Percentiles rank a stretch among this genome's conserved stretches.
These are phyloP conservation scores for Zostera marina DNA, from an alignment of 116 monocot genomes.

Conservation along the genomic window DNA sequence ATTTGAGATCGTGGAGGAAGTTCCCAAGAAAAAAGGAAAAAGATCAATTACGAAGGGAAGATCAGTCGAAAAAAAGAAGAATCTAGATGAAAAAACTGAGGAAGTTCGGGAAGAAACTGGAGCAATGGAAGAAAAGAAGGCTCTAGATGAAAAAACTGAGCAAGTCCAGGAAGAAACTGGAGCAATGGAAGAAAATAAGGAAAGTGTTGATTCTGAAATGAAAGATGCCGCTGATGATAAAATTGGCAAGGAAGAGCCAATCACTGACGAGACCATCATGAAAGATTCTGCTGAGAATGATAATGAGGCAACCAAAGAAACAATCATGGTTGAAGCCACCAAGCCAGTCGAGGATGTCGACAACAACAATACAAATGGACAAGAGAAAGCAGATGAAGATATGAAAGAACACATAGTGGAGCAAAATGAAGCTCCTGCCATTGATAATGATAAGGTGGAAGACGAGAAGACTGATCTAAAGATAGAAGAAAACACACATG, in stretches of 20 bases:
- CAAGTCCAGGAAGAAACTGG: conserved; percentile 2
- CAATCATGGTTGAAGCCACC: not conserved
- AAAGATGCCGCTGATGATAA: conserved; percentile 5
- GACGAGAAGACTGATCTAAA: too few species aligned
- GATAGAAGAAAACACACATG: not conserved
- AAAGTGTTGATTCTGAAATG: conserved; percentile 5
- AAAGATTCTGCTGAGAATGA: not conserved
- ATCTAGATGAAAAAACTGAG: conserved; percentile 3
- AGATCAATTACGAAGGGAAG: conserved; percentile 30
- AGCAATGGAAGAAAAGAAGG: conserved; percentile 1
- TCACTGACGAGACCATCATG: not conserved
- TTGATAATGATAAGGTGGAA: too few species aligned
- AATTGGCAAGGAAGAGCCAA: not conserved
- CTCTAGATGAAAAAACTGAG: conserved; percentile 4
- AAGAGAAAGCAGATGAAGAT: not conserved
- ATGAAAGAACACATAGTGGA: not conserved
- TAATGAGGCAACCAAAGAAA: not conserved
- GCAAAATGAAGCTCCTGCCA: not conserved
- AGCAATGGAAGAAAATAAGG: not conserved
- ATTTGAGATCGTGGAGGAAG: conserved; percentile 22
- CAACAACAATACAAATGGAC: not conserved
- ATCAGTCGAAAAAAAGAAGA: conserved; percentile 14
- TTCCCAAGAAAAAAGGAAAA: conserved; percentile 33
- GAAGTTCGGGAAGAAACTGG: conserved; percentile 2
- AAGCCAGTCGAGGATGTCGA: not conserved